A percentile compares a stretch with the other conserved stretches of the same genome.
These are phyloP conservation scores for Protostelium mycophagum DNA, from an alignment of 78 protist genomes.

Conservation along the genomic window DNA sequence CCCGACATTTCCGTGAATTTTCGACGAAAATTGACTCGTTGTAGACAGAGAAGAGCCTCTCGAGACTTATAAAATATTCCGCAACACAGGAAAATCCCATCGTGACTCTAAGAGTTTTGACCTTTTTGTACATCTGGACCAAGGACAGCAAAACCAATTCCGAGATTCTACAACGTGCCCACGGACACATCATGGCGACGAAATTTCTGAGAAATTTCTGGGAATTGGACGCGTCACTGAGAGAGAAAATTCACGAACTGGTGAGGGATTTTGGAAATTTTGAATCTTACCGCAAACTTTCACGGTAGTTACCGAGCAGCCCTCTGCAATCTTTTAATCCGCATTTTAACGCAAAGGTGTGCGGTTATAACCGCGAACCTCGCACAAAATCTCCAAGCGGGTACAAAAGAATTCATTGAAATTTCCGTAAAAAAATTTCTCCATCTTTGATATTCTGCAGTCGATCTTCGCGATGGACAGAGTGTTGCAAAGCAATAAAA, in stretches of 20 bases:
- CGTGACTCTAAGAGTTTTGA: neutral
- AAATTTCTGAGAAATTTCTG: neutral
- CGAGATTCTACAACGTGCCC: neutral
- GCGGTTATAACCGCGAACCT: too few species aligned
- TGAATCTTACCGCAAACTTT: too few species aligned
- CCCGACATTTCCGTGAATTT: neutral
- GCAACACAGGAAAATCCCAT: neutral
- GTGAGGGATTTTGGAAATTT: too few species aligned
- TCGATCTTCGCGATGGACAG: neutral
- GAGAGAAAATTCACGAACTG: neutral
- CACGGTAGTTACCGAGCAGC: too few species aligned
- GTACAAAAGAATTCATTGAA: too few species aligned
- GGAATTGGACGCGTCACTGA: neutral
- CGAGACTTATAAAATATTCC: neutral
- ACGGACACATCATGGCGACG: neutral
- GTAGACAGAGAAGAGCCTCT: neutral
- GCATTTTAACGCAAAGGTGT: too few species aligned
- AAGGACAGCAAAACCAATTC: too few species aligned
- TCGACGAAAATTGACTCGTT: neutral
- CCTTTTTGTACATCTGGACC: neutral
- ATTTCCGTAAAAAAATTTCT: too few species aligned
- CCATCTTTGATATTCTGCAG: neutral
- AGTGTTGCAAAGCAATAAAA: neutral
- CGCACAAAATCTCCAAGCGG: too few species aligned
- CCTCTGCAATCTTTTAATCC: too few species aligned